Conservation (phyloP, 2,329 filamentous ascomycete species). For the Sporothrix brasiliensis region DNA sequence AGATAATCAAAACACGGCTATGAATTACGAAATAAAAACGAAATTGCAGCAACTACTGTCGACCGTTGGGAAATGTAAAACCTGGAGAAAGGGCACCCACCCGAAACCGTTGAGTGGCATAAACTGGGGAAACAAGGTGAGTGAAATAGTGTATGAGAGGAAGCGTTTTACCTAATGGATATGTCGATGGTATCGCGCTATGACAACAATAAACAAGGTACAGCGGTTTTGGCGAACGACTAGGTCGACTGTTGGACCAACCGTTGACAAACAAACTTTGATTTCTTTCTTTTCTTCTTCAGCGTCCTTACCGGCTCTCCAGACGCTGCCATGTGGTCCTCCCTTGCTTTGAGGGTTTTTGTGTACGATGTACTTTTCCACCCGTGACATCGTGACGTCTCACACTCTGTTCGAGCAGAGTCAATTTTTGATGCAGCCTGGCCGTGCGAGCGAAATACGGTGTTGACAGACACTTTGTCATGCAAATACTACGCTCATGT, state of each 20-base stretch:
- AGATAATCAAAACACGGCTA: neutral
- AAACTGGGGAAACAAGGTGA: neutral
- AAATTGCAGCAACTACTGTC: too few relatives aligned
- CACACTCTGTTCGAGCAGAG: neutral
- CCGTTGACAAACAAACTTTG: neutral
- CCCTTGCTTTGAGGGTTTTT: neutral
- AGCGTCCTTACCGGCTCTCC: neutral
- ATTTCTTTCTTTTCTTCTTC: too few relatives aligned
- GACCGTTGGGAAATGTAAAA: neutral
- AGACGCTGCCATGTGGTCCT: neutral
- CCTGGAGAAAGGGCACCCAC: neutral
- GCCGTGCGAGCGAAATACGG: neutral
- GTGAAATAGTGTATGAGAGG: neutral
- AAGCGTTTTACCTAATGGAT: conserved; percentile 22
- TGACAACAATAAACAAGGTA: neutral
- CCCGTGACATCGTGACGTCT: too few relatives aligned
- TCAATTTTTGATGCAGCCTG: neutral
- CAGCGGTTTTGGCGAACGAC: too few relatives aligned
- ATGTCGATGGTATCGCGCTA: conserved; percentile 1
- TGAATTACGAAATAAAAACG: neutral
- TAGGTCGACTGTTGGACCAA: too few relatives aligned
- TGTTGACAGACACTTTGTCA: neutral
- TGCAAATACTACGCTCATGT: neutral
- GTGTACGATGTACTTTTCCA: too few relatives aligned
- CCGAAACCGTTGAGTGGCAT: neutral